These are phyloP conservation scores for Aspergillus latus DNA, from an alignment of 2,329 filamentous ascomycete species.

Conservation along the genomic window DNA sequence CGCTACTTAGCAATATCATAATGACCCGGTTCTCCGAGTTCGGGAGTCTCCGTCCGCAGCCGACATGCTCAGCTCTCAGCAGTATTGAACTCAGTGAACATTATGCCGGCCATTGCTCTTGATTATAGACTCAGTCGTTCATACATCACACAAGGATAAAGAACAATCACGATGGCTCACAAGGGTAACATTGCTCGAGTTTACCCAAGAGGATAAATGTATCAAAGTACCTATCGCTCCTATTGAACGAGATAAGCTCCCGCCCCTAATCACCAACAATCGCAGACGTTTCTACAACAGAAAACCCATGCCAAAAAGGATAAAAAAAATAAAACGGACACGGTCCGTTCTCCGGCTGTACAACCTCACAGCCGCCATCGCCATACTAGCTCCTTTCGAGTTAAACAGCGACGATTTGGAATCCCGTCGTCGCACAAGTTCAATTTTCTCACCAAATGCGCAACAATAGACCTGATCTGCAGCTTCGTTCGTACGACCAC, in stretches of 20 bases:
- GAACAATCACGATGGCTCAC: background rate
- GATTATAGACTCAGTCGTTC: background rate
- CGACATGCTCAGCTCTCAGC: background rate
- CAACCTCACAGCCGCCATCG: conserved; percentile 2
- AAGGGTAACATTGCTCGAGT: conserved; percentile 18
- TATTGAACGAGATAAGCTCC: conserved; percentile 10
- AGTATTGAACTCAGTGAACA: conserved; percentile 2
- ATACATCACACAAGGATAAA: conserved; percentile 4
- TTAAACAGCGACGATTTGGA: conserved; percentile 4
- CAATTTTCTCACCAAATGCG: conserved; percentile 10
- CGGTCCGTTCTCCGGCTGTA: background rate
- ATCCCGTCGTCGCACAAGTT: conserved; percentile 7
- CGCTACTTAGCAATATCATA: conserved; percentile 1
- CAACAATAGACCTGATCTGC: conserved; percentile 24
- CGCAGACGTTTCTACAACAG: conserved; percentile 14
- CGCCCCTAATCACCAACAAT: conserved; percentile 10
- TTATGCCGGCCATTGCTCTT: conserved; percentile 1
- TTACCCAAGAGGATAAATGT: conserved; percentile 25
- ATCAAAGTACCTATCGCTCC: conserved; percentile 20
- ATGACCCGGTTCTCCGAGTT: background rate
- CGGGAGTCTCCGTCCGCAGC: background rate
- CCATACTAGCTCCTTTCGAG: background rate
- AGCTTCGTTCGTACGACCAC: conserved; percentile 11
- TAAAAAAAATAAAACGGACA: conserved; percentile 1
- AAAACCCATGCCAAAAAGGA: conserved; percentile 19